Conservation (phyloP, 805 yeast species). For the Starmerella roubikii region DNA sequence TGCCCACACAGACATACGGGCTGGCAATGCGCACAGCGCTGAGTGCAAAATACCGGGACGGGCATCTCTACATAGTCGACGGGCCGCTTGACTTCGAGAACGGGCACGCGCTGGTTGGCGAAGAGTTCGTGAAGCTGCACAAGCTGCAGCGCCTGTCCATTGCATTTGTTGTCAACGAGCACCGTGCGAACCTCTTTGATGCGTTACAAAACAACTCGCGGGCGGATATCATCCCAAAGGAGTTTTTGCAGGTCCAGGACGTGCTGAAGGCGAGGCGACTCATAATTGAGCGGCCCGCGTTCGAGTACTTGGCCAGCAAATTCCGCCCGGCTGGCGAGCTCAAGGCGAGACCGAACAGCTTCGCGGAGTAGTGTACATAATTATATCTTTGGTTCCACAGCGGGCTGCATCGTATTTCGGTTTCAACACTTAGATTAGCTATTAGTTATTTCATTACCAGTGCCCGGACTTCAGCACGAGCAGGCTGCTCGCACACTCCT, state of each 20-base stretch:
- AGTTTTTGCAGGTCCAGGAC: slow-evolving; percentile 72
- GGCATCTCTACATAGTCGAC: slow-evolving; percentile 60
- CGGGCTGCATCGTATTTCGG: no score
- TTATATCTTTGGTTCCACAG: background rate
- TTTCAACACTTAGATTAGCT: no score
- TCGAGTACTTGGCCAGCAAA: slow-evolving; percentile 39
- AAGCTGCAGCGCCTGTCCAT: slow-evolving; percentile 24
- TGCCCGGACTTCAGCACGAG: slow-evolving; percentile 25
- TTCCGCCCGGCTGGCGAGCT: slow-evolving; percentile 11
- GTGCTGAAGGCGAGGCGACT: slow-evolving; percentile 65
- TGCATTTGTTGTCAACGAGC: slow-evolving; percentile 53
- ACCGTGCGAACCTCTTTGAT: slow-evolving; percentile 44
- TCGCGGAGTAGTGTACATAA: background rate
- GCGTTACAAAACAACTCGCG: slow-evolving; percentile 41
- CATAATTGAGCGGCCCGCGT: slow-evolving; percentile 57
- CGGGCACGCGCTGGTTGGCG: slow-evolving; percentile 33
- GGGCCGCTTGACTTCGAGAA: slow-evolving; percentile 28
- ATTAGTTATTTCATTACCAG: no score
- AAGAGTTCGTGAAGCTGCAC: slow-evolving; percentile 38
- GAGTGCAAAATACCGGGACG: slow-evolving; percentile 64
- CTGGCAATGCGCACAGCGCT: slow-evolving; percentile 71
- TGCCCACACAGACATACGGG: slow-evolving; percentile 61
- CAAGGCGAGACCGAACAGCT: slow-evolving; percentile 1
- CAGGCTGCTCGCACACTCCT: slow-evolving; percentile 27
- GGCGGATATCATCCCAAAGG: slow-evolving; percentile 56